Evolutionary conservation across 1,284 basidiomycete species (phyloP), one percentile per base, ranked within the genome.

Genomic region (Filobasidium uniguttulatum): DNA sequence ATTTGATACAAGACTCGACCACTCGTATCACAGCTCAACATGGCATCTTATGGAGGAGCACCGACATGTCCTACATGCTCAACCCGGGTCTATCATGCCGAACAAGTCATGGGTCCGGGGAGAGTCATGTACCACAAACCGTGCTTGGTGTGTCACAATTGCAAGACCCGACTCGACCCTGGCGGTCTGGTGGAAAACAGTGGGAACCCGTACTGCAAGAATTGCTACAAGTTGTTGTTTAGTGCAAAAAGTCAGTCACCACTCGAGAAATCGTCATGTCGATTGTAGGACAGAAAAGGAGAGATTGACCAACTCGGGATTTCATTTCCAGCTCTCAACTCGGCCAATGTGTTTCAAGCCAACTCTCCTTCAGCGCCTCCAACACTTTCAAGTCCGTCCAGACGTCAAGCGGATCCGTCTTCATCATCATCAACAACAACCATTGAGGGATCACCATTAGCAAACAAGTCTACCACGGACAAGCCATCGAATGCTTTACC

Each of bases 121-220:
- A 55, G 69, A 4, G 55, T 69, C 67, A 63, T 68, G 37, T 72
- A 71, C 44, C 71, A 72, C 58, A 72, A 71, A 53, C 52, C 61
- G 1, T 72, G 71, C 48, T 55, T 72, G 38, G 68, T 69, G 48
- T 72, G 71, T 50, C 48, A 56, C 28, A 54, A 58, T 7, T 72
- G 70, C 56, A 56, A 57, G 44, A 72, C 71, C 55, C 54, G 65
- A 6, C 59, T 72, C 15, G 69, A 72, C 52, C 60, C 67, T 9
- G 62, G 68, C 3, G 53, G 57, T 12, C 48, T 71, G 14, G 62
- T 70, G 7, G 67, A 71, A 54, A 69, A 72, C 49, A 69, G 69
- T 51, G 56, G 57, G 4, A 38, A 67, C 62, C 64, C 67, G 8
- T 70, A 68, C 52, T 70, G 68, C 56, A 46, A 56, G 9, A 58